Conservation (phyloP, 2,329 filamentous ascomycete species). For the Scedosporium minutisporum region DNA sequence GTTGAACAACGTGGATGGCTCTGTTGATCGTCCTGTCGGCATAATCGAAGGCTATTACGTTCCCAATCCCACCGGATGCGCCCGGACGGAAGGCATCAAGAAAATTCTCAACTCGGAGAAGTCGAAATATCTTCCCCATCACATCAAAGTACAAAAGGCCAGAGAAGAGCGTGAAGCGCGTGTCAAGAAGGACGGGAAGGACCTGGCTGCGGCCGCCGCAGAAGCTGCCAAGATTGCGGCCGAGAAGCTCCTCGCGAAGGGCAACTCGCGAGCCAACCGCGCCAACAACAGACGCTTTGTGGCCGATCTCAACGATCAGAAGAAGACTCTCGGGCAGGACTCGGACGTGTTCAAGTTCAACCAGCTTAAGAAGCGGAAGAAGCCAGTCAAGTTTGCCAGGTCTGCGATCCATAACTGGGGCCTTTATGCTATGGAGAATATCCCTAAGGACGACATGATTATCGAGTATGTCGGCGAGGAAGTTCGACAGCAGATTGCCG, state of each 20-base stretch:
- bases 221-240: conserved; percentile 65
- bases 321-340: conserved; percentile 72
- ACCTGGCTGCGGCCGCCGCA: conserved; percentile 54
- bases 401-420: conserved; percentile 99
- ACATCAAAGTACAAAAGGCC: conserved; percentile 88
- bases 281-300: conserved; percentile 92
- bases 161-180: conserved; percentile 83
- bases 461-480: conserved; percentile 99
- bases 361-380: conserved; percentile 98
- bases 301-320: conserved; percentile 91
- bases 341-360: conserved; percentile 95
- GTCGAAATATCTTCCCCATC: conserved; percentile 94
- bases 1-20: conserved; percentile 33
- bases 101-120: conserved; percentile 97
- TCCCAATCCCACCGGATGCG: conserved; percentile 73
- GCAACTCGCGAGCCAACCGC: conserved; percentile 85
- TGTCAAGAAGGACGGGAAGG: conserved; percentile 56
- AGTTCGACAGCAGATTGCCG: conserved; percentile 93
- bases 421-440: conserved; percentile 94
- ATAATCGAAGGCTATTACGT: conserved; percentile 64
- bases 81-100: conserved; percentile 85
- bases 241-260: conserved; percentile 74
- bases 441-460: conserved; percentile 96
- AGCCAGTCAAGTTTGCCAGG: conserved; percentile 93
- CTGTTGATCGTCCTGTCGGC: conserved; percentile 22